Percentiles rank a stretch among this genome's conserved stretches.
Conservation (phyloP, 768 basidiomycete genomes). For the Cystofilobasidium macerans region DNA sequence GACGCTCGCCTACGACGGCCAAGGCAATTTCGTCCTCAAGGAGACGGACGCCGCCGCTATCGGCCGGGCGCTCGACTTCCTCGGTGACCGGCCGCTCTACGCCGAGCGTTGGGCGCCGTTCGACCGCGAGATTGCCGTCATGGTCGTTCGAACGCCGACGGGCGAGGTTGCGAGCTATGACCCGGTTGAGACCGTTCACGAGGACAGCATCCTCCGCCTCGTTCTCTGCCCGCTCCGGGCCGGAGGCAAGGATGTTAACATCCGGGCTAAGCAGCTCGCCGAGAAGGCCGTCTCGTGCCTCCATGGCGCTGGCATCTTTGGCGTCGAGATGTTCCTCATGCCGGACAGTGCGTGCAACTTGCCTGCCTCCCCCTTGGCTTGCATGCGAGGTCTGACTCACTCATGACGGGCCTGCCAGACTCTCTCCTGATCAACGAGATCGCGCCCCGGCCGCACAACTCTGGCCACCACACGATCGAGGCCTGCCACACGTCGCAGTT, state of each 20-base stretch:
- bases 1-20: conserved; percentile 90
- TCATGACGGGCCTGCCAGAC: conserved; percentile 43
- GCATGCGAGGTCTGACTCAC: too few species aligned
- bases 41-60: conserved; percentile 47
- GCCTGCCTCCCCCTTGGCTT: too few species aligned
- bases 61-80: conserved; percentile 39
- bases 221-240: conserved; percentile 74
- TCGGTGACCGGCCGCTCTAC: conserved; percentile 62
- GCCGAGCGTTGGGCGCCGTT: conserved; percentile 92
- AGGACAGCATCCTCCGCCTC: conserved; percentile 82
- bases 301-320: conserved; percentile 82
- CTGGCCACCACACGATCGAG: conserved; percentile 97
- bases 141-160: conserved; percentile 72
- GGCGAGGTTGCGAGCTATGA: conserved; percentile 78
- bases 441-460: conserved; percentile 95
- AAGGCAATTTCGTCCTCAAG: conserved; percentile 75
- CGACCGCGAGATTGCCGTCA: conserved; percentile 80
- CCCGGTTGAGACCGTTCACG: conserved; percentile 87
- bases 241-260: conserved; percentile 41
- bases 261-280: conserved; percentile 58
- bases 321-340: conserved; percentile 96
- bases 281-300: conserved; percentile 68
- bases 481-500: conserved; percentile 94
- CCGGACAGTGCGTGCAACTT: conserved; percentile 52
- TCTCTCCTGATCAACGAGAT: conserved; percentile 85